These are phyloP conservation scores for Dunaliella sp. DNA, from an alignment of 139 green algal species.

Conservation along the genomic window DNA sequence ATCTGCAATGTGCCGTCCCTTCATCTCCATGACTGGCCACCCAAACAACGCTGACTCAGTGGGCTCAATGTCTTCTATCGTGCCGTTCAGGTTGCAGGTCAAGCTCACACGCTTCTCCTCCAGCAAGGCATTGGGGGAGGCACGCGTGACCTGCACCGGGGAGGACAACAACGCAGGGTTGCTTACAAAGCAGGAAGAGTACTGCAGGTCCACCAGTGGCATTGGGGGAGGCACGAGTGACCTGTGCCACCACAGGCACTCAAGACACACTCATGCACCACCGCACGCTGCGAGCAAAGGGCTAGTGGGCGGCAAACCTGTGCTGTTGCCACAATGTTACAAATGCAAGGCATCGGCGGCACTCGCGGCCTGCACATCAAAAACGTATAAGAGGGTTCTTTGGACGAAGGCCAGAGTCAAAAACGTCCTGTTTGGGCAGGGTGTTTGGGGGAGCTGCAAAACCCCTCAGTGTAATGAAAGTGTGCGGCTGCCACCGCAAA, in stretches of 20 bases:
- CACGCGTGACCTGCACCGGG: not conserved
- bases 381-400: too few relatives aligned
- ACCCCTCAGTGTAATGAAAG: too few relatives aligned
- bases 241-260: not conserved
- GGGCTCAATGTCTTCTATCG: not conserved
- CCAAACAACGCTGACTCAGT: not conserved
- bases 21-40: not conserved
- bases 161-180: not conserved
- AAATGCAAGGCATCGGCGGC: too few relatives aligned
- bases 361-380: too few relatives aligned
- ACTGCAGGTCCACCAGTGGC: not conserved
- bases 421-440: too few relatives aligned
- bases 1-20: not conserved
- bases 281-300: not conserved
- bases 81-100: slow-evolving; percentile 1
- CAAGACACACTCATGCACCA: not conserved
- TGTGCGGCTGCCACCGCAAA: too few relatives aligned
- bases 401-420: too few relatives aligned
- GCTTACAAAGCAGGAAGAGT: not conserved
- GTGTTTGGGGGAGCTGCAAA: too few relatives aligned
- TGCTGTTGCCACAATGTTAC: not conserved
- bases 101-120: not conserved
- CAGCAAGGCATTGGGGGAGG: not conserved
- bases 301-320: not conserved
- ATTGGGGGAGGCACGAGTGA: too few relatives aligned